These are phyloP conservation scores for Rosa persica DNA, from an alignment of 306 rosid genomes.

Conservation along the genomic window DNA sequence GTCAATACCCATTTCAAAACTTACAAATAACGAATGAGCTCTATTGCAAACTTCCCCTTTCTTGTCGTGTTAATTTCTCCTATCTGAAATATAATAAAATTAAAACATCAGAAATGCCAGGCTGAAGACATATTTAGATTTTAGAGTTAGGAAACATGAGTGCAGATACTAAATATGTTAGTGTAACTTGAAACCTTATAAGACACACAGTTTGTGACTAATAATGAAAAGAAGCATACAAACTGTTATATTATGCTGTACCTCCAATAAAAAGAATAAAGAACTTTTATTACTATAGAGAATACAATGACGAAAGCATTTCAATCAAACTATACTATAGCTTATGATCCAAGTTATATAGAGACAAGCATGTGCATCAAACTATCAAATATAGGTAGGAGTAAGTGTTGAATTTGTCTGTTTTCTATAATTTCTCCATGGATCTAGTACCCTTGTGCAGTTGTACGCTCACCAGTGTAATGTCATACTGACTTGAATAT, in stretches of 20 bases:
- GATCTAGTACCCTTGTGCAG: neutral
- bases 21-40: constrained; percentile 72
- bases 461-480: neutral
- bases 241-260: neutral
- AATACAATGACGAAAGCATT: neutral
- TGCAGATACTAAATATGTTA: neutral
- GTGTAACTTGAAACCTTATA: neutral
- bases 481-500: neutral
- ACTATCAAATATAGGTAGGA: neutral
- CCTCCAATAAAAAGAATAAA: too few relatives aligned
- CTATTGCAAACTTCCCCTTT: constrained; percentile 84
- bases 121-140: neutral
- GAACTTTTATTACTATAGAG: neutral
- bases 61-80: constrained; percentile 81
- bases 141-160: neutral
- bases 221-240: neutral
- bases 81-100: constrained; percentile 45
- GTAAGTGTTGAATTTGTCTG: neutral
- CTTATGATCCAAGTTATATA: neutral
- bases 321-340: too few relatives aligned
- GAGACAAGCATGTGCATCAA: neutral
- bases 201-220: neutral
- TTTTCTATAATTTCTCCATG: neutral
- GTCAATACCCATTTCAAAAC: neutral
- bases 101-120: constrained; percentile 12